These are phyloP conservation scores for Botrytis tulipae DNA, from an alignment of 2,329 filamentous ascomycete species.

Conservation along the genomic window DNA sequence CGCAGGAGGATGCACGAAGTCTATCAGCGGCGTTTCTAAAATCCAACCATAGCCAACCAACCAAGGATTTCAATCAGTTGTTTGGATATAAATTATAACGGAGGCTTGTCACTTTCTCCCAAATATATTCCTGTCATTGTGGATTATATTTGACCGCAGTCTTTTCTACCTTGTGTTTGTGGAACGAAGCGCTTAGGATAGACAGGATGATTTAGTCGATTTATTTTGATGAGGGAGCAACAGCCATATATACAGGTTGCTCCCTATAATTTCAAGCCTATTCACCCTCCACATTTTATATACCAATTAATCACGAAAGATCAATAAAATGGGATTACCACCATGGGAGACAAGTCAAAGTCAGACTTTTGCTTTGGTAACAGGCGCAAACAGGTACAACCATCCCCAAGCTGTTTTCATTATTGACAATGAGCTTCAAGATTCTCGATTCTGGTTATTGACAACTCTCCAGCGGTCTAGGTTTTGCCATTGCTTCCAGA, in stretches of 20 bases:
- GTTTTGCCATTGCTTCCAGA: conserved; percentile 77
- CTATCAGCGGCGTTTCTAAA: conserved; percentile 7
- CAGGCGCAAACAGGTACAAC: conserved; percentile 78
- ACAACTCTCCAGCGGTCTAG: conserved; percentile 68
- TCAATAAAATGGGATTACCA: conserved; percentile 35
- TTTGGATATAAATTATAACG: neutral
- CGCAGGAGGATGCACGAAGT: neutral
- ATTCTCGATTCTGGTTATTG: conserved; percentile 29
- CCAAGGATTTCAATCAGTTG: neutral
- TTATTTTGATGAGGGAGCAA: neutral
- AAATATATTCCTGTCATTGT: neutral
- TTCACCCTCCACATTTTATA: neutral
- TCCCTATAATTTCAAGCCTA: neutral
- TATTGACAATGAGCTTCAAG: neutral
- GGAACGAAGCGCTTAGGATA: conserved; percentile 9
- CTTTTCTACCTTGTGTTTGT: neutral
- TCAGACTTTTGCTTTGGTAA: conserved; percentile 68
- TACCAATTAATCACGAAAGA: neutral
- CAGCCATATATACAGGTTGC: neutral
- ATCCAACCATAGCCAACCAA: neutral
- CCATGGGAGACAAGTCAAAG: conserved; percentile 41
- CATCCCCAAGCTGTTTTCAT: neutral
- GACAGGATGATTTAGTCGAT: neutral
- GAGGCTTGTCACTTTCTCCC: neutral
- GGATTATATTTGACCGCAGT: neutral